A percentile compares a stretch with the other conserved stretches of the same genome.
phyloP scores from a whole-genome alignment of 2,329 filamentous ascomycete species.

The Calycina marina region DNA sequence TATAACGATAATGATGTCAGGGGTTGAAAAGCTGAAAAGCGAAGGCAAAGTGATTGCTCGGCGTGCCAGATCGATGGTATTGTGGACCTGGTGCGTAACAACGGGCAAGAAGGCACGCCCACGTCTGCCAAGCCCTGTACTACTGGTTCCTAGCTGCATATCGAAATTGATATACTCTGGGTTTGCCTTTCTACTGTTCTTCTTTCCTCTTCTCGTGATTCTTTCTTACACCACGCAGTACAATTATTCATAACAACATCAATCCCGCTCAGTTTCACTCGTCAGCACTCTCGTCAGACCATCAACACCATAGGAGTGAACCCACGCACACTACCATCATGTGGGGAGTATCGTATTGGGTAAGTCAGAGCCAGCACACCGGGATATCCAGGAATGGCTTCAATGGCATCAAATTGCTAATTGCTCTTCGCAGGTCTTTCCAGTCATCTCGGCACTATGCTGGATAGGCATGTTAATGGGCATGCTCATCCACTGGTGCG shows the following conservation, averaged over 20 bases:
- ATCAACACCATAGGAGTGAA: not conserved
- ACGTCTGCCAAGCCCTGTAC: too few species aligned
- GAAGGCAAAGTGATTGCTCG: too few species aligned
- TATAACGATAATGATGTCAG: too few species aligned
- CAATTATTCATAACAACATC: too few species aligned
- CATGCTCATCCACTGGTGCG: constrained; percentile 37
- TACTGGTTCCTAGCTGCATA: too few species aligned
- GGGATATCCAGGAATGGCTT: not conserved
- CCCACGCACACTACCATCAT: constrained; percentile 8
- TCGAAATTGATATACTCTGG: too few species aligned
- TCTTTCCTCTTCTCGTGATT: not conserved
- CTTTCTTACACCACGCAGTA: not conserved
- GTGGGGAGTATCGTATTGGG: constrained; percentile 26
- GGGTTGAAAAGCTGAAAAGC: too few species aligned
- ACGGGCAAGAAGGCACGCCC: too few species aligned
- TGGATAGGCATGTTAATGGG: constrained; percentile 19
- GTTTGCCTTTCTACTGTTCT: not conserved
- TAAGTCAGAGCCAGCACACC: constrained; percentile 24
- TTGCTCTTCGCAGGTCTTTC: constrained; percentile 35
- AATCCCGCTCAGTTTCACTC: too few species aligned
- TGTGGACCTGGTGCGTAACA: too few species aligned
- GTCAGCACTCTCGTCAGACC: not conserved
- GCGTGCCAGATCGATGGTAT: too few species aligned
- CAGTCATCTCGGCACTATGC: constrained; percentile 49
- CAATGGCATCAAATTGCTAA: not conserved